A percentile compares a stretch with the other conserved stretches of the same genome.
phyloP scores from a whole-genome alignment of 257 asterid species.

The Petrea volubilis region DNA sequence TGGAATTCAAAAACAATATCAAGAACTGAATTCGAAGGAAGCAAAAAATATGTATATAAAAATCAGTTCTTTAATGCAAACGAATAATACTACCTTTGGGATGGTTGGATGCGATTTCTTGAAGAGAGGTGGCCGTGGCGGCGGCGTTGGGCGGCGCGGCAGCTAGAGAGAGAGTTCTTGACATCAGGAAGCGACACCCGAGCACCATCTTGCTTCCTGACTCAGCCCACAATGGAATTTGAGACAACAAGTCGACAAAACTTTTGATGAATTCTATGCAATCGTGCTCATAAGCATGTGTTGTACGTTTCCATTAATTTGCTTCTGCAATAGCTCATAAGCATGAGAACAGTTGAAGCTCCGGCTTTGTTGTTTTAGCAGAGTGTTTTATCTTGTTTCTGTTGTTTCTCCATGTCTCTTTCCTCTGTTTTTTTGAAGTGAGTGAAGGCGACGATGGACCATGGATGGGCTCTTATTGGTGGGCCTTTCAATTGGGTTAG shows the following conservation, averaged over 20 bases:
- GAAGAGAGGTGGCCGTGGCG: constrained; percentile 43
- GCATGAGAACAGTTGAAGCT: background rate
- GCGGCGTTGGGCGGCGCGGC: constrained; percentile 40
- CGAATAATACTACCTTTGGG: constrained; percentile 42
- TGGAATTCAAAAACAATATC: constrained; percentile 1
- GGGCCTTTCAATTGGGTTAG: constrained; percentile 9
- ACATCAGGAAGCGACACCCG: constrained; percentile 39
- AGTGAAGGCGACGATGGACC: no score
- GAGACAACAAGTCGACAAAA: background rate
- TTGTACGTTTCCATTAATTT: background rate
- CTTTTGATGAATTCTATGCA: background rate
- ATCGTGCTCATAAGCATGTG: background rate
- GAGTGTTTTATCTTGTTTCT: background rate
- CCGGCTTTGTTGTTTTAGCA: background rate
- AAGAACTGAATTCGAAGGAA: constrained; percentile 1
- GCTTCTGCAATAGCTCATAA: background rate
- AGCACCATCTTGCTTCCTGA: constrained; percentile 32
- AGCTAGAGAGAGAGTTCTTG: constrained; percentile 48
- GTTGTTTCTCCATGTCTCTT: background rate
- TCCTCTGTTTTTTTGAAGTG: background rate
- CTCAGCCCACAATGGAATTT: background rate
- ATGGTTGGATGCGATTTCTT: constrained; percentile 62
- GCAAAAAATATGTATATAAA: background rate
- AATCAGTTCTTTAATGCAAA: background rate
- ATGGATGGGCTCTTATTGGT: background rate